Evolutionary conservation across 495 filamentous ascomycete genomes (phyloP).

Genomic region (Tuber umbilicatum): DNA sequence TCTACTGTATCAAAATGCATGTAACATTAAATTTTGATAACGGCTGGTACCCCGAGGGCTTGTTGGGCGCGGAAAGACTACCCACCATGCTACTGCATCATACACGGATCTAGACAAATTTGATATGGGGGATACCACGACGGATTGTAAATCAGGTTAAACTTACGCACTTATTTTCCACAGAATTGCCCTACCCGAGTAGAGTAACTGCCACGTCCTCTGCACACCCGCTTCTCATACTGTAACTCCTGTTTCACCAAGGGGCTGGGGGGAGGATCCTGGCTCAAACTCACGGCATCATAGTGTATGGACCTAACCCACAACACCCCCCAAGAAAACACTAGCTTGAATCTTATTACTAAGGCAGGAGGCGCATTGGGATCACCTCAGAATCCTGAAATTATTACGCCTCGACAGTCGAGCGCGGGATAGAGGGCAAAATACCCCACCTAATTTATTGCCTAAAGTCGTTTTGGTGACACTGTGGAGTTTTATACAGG

Average conservation of each 20-base stretch:
- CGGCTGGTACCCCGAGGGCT: background rate
- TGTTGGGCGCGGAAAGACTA: background rate
- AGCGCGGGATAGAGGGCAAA: background rate
- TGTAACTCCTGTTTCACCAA: background rate
- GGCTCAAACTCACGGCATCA: background rate
- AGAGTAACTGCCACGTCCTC: background rate
- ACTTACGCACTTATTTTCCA: background rate
- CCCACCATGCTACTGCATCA: background rate
- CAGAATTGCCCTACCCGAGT: background rate
- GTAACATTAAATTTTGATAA: background rate
- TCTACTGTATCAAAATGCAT: background rate
- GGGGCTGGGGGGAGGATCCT: background rate
- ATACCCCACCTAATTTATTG: background rate
- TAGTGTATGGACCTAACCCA: background rate
- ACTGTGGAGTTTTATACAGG: background rate
- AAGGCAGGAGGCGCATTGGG: background rate
- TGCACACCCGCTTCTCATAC: background rate
- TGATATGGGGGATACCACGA: background rate
- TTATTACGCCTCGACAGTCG: background rate
- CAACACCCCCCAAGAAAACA: background rate
- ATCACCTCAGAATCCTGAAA: background rate
- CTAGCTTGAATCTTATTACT: background rate
- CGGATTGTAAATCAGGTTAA: background rate
- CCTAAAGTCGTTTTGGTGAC: background rate
- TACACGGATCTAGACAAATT: background rate